phyloP scores from a whole-genome alignment of 495 filamentous ascomycete genomes.

The Tricharina praecox region DNA sequence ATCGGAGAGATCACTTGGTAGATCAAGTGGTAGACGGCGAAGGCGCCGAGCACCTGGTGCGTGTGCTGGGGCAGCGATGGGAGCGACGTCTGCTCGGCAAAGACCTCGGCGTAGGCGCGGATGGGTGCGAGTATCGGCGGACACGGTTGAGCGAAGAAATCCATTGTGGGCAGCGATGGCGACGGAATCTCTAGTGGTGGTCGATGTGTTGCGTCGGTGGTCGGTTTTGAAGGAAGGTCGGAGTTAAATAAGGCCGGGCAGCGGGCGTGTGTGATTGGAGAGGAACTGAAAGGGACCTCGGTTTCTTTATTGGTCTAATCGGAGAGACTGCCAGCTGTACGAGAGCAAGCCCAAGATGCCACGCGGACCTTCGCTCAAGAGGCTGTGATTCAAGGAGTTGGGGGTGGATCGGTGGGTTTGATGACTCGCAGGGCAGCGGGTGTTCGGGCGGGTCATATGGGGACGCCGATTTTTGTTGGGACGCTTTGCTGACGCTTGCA shows the following conservation, averaged over 20 bases:
- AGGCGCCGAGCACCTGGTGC: conserved; percentile 70
- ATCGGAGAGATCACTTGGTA: conserved; percentile 55
- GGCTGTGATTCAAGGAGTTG: too few species aligned
- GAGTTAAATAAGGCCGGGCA: not conserved
- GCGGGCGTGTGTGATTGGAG: too few species aligned
- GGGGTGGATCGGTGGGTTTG: too few species aligned
- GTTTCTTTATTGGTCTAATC: not conserved
- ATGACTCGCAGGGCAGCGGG: too few species aligned
- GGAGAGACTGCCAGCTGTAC: too few species aligned
- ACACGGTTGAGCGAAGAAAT: conserved; percentile 48
- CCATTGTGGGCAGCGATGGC: conserved; percentile 30
- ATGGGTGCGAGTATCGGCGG: conserved; percentile 24
- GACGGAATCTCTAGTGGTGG: not conserved
- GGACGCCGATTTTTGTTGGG: too few species aligned
- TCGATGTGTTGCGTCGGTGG: not conserved
- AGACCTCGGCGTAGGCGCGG: conserved; percentile 34
- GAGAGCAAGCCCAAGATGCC: too few species aligned
- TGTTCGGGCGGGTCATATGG: too few species aligned
- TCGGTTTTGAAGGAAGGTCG: not conserved
- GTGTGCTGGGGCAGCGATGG: conserved; percentile 64
- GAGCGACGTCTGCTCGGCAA: conserved; percentile 43
- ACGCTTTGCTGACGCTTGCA: too few species aligned
- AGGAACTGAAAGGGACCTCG: too few species aligned
- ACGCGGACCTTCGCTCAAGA: too few species aligned
- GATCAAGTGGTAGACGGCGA: conserved; percentile 59